Base-by-base conservation (phyloP, 139 green algal species). In the Chlamydomonas asymmetrica region DNA sequence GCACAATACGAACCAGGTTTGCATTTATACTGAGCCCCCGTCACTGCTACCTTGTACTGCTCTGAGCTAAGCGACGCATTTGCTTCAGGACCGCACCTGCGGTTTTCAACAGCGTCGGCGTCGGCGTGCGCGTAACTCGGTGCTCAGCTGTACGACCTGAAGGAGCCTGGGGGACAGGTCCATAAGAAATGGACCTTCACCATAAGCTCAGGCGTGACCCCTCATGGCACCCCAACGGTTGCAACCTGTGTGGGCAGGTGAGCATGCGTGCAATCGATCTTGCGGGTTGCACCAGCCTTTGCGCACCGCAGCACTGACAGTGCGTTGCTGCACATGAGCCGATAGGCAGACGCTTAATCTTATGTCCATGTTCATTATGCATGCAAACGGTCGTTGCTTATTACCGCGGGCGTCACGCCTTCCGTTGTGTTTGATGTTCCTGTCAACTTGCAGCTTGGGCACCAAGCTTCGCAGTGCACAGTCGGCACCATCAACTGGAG, bases 401-500 rank as follows among this genome's bases (percentile, higher is more conserved):
- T n/a, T n/a, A n/a, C n/a, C n/a, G n/a, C n/a, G n/a, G 60, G n/a
- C 18, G 16, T 54, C 38, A 52, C 37, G 10, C 63, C 22, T 23
- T 29, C 49, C 18, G 13, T 9, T 49, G 63, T 49, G 25, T 70
- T 48, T 70, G 27, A 56, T 52, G 38, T 29, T 70, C 32, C 29
- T 66, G 18, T 39, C 27, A 66, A 23, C 60, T 32, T 57, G 20
- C 87, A 97, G 91, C 64, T 97, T 13, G 93, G 93, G 10, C 93
- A 97, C 81, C 91, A 95, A 79, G 93, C 93, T 16, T 88, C 85
- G 2, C 78, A 94, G 6, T 97, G 93, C 80, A 91, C 93, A 3
- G 92, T 87, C n/a, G 92, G 93, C 39, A 98, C 91, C 13, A 91
- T 98, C 45, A 94, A 97, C 78, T 98, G 94, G 94, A 84, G 88